Base-by-base conservation (phyloP, 192 early-diverging fungal species). In the Chytriomyces hyalinus region DNA sequence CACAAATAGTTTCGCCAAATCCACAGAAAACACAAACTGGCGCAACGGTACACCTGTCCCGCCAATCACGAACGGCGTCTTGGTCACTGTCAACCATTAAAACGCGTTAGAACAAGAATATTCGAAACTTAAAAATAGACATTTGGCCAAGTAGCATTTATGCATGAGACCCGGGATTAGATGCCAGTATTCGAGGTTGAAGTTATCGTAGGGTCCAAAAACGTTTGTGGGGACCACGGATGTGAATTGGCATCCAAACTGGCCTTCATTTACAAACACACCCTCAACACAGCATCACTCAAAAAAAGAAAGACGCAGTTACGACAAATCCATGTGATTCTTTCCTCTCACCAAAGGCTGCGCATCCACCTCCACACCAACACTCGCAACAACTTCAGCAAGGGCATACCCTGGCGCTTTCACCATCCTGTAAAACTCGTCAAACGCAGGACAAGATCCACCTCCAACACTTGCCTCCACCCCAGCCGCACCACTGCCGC, bases 151-250 rank as follows among this genome's bases (percentile, higher is more conserved):
- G 74, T 91, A 91, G 83, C 93, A 94, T 82, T 93, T 93, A 84
- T 94, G 93, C 46, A 91, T 89, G 75, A 94, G 82, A 24, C 91
- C 92, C 36, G 93, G 93, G 67, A 94, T 87, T 22, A 93, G 92
- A 65, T 94, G 92, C 13, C 92, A 91, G 82, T 92, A 92, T 72
- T 93, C 89, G 59, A 94, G 84, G 76, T 90, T 76, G 71, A 88
- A 94, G 85, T 93, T 94, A 73, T 94, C 93, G 70, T 92, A 83
- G 59, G 92, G 91, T 67, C 93, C 93, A 76, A 92, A 94, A 48
- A 94, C 87, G 72, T 94, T 94, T 65, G 92, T 93, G 66, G 93
- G 93, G 75, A 94, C 90, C 65, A 92, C 91, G 1, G 91, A 92
- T 48, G 93, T 94, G 71, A 91, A 94, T 50, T 92, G 78, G 81